Percentiles rank a stretch among this genome's conserved stretches.
Evolutionary conservation across 148 eudicot species (phyloP).

Genomic region (Cornus controversa): DNA sequence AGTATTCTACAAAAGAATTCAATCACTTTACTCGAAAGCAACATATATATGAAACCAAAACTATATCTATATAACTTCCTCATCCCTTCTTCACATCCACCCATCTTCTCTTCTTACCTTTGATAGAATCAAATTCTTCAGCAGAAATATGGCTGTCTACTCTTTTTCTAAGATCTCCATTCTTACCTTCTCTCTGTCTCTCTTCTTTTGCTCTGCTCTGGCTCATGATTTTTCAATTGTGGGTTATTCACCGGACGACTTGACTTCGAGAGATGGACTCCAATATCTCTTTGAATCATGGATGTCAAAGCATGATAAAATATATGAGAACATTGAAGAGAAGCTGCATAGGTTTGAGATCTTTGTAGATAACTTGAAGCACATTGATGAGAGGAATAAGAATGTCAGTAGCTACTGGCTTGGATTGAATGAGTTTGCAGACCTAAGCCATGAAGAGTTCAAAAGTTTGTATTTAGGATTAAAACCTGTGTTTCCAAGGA

Average conservation of each 20-base stretch:
- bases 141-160: not conserved
- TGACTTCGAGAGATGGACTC: not conserved
- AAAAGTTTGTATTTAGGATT: slow-evolving; percentile 42
- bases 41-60: too few species aligned
- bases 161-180: not conserved
- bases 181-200: not conserved
- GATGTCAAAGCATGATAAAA: slow-evolving; percentile 35
- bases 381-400: slow-evolving; percentile 46
- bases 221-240: not conserved
- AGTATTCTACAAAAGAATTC: not conserved
- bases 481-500: slow-evolving; percentile 14
- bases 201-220: slow-evolving; percentile 1
- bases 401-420: slow-evolving; percentile 44
- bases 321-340: slow-evolving; percentile 36
- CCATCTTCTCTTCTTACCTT: not conserved
- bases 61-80: not conserved
- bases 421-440: slow-evolving; percentile 56
- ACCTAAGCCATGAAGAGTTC: slow-evolving; percentile 57
- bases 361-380: slow-evolving; percentile 51
- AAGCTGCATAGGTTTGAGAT: slow-evolving; percentile 39
- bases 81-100: not conserved
- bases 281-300: slow-evolving; percentile 21
- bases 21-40: not conserved
- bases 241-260: not conserved
- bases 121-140: not conserved